Percentiles rank a stretch among this genome's conserved stretches.
Conservation (phyloP, 106 monocot species). For the Xerophyta viscosa region DNA sequence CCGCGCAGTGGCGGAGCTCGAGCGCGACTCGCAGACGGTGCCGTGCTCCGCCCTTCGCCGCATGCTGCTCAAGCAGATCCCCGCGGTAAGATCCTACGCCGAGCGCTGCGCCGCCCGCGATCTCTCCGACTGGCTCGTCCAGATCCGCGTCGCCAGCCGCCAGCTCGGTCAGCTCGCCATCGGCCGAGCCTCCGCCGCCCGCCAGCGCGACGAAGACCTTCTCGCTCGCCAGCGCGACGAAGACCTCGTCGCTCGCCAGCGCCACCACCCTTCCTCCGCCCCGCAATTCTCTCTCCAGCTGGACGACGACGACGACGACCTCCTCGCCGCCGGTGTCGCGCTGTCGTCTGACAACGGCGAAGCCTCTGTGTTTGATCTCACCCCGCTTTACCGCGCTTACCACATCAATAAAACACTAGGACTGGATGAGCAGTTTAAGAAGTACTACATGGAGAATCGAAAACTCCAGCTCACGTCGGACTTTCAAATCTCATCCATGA, state of each 20-base stretch:
- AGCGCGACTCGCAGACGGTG: slow-evolving; percentile 29
- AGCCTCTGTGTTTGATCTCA: slow-evolving; percentile 52
- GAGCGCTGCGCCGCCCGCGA: slow-evolving; percentile 69
- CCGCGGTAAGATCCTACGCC: slow-evolving; percentile 60
- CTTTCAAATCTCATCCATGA: slow-evolving; percentile 87
- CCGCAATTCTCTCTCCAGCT: slow-evolving; percentile 25
- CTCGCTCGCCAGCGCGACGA: slow-evolving; percentile 63
- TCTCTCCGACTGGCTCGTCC: slow-evolving; percentile 91
- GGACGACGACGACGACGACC: slow-evolving; percentile 42
- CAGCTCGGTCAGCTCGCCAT: slow-evolving; percentile 92
- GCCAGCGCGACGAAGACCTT: slow-evolving; percentile 92
- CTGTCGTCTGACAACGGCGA: slow-evolving; percentile 8
- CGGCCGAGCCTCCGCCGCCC: slow-evolving; percentile 73
- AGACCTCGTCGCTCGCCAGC: too few species aligned
- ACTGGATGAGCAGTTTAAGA: slow-evolving; percentile 66
- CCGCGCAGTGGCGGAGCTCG: slow-evolving; percentile 58
- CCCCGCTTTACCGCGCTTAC: slow-evolving; percentile 78
- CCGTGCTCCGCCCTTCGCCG: slow-evolving; percentile 48
- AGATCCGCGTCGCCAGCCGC: slow-evolving; percentile 79
- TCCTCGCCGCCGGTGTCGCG: not conserved
- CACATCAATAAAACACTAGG: slow-evolving; percentile 85
- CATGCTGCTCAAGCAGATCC: slow-evolving; percentile 69
- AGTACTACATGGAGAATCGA: slow-evolving; percentile 91
- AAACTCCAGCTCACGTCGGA: slow-evolving; percentile 98
- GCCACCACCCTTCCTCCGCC: slow-evolving; percentile 21